Evolutionary conservation across 2,329 filamentous ascomycete genomes (phyloP), one percentile per base, ranked within the genome.

Genomic region (Pyrenochaeta sp.): DNA sequence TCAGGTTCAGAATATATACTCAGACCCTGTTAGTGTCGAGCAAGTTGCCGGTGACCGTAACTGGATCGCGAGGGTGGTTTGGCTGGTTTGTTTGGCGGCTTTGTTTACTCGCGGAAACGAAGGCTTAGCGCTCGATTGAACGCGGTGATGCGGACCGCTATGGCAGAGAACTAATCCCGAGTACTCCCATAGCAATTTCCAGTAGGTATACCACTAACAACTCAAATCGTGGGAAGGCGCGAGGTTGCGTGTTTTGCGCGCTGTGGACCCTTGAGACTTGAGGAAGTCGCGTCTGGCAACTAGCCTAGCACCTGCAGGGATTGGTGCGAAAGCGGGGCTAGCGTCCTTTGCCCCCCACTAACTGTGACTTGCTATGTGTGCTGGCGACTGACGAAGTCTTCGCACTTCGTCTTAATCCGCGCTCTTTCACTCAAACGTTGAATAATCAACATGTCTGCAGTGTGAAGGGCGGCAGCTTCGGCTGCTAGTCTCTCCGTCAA

Each of bases 391-490:
- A 55, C 56, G 50, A 62, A 63, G 55, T 58, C 60, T 63, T 57
- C 51, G 46, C 58, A 41, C 45, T 56, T 54, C 56, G 57, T 59
- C 64, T 63, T 52, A 50, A 49, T 31, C 52, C 37, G 39, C 40
- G 31, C 45, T 44, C 52, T 55, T 58, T 58, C 56, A 56, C 61
- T 40, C 45, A 59, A 44, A 47, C 47, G 31, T 41, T 49, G 23
- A 55, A 45, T 43, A 60, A 42, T 33, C 55, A 61, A 55, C 45
- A 75, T 75, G 73, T 68, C 66, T 73, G 71, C 73, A 71, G 73
- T 75, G 72, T 78, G 67, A 76, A 74, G 72, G 73, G 72, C 71
- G 72, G 76, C 77, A 73, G 78, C 78, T 78, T 75, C 77, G 78
- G 78, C 78, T 79, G 78, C 75, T 68, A 57, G 68, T 77, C 75